These are phyloP conservation scores for Lophiostoma macrostomum DNA, from an alignment of 495 filamentous ascomycete genomes.

Conservation along the genomic window DNA sequence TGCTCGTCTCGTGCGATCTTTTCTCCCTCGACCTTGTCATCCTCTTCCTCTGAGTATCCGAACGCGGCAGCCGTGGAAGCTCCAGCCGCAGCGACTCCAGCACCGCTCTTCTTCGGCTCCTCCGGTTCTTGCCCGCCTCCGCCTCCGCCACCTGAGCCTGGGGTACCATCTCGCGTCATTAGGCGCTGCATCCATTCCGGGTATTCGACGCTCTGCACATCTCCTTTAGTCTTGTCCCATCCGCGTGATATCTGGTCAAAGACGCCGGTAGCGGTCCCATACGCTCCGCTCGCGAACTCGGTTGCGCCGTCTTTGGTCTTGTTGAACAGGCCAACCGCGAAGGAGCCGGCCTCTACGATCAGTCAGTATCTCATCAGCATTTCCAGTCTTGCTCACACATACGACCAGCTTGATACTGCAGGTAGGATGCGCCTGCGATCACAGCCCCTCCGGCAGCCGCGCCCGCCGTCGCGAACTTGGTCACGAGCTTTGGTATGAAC, in stretches of 20 bases:
- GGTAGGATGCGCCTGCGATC: constrained; percentile 80
- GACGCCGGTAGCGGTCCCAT: constrained; percentile 66
- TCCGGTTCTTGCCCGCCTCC: constrained; percentile 48
- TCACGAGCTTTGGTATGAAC: constrained; percentile 78
- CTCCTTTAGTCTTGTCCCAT: constrained; percentile 79
- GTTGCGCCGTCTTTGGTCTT: constrained; percentile 66
- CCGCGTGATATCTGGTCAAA: constrained; percentile 74
- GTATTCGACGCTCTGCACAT: constrained; percentile 53
- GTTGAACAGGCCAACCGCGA: constrained; percentile 75
- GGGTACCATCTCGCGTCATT: constrained; percentile 52
- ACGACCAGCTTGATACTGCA: constrained; percentile 96
- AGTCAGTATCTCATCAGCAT: constrained; percentile 15
- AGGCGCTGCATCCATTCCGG: constrained; percentile 86
- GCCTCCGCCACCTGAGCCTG: constrained; percentile 38
- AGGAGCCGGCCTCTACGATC: constrained; percentile 77
- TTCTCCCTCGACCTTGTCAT: constrained; percentile 34
- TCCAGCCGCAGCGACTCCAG: constrained; percentile 51
- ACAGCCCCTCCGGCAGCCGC: constrained; percentile 87
- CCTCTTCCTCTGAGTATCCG: constrained; percentile 74
- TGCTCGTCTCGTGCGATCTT: constrained; percentile 85
- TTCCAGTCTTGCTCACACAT: constrained; percentile 40
- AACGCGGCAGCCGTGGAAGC: constrained; percentile 67
- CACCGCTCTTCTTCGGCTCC: constrained; percentile 62
- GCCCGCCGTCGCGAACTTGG: constrained; percentile 83
- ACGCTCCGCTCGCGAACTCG: constrained; percentile 60